phyloP scores from a whole-genome alignment of 352 stramenopile genomes.

The Phytopythium chamaehyphon region DNA sequence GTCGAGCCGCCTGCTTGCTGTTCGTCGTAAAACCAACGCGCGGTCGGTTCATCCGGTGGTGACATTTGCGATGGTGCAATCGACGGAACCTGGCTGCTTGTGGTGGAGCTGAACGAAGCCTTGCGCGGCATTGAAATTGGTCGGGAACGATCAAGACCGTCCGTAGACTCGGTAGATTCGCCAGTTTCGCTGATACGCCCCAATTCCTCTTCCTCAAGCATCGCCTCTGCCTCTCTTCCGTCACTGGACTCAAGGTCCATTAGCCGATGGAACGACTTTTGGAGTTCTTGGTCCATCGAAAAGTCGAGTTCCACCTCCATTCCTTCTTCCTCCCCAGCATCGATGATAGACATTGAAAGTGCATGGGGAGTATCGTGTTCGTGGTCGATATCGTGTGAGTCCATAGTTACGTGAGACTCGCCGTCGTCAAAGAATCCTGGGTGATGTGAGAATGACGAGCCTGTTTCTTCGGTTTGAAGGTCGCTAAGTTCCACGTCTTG shows the following conservation, averaged over 20 bases:
- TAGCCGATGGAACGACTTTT: slow-evolving; percentile 67
- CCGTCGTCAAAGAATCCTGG: slow-evolving; percentile 53
- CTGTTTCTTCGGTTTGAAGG: slow-evolving; percentile 70
- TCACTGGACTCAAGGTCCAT: slow-evolving; percentile 59
- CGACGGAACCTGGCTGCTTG: slow-evolving; percentile 45
- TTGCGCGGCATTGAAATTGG: slow-evolving; percentile 44
- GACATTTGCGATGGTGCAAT: slow-evolving; percentile 42
- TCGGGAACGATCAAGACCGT: slow-evolving; percentile 16
- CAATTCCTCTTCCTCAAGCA: slow-evolving; percentile 31
- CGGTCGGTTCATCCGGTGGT: slow-evolving; percentile 65
- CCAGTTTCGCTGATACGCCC: slow-evolving; percentile 2
- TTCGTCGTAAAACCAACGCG: slow-evolving; percentile 82
- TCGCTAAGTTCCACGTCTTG: slow-evolving; percentile 72
- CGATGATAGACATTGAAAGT: slow-evolving; percentile 83
- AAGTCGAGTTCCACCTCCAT: slow-evolving; percentile 87
- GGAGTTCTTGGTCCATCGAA: slow-evolving; percentile 61
- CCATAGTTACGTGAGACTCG: slow-evolving; percentile 13
- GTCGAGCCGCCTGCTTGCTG: slow-evolving; percentile 19
- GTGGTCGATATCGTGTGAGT: slow-evolving; percentile 5
- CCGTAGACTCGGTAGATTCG: background rate
- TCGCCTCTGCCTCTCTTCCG: slow-evolving; percentile 25
- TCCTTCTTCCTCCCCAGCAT: slow-evolving; percentile 55
- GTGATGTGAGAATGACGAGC: slow-evolving; percentile 61
- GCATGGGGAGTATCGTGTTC: slow-evolving; percentile 29
- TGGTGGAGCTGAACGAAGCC: slow-evolving; percentile 52